These are phyloP conservation scores for Ceratobasidium sp. DNA, from an alignment of 1,284 basidiomycete species.

Conservation along the genomic window DNA sequence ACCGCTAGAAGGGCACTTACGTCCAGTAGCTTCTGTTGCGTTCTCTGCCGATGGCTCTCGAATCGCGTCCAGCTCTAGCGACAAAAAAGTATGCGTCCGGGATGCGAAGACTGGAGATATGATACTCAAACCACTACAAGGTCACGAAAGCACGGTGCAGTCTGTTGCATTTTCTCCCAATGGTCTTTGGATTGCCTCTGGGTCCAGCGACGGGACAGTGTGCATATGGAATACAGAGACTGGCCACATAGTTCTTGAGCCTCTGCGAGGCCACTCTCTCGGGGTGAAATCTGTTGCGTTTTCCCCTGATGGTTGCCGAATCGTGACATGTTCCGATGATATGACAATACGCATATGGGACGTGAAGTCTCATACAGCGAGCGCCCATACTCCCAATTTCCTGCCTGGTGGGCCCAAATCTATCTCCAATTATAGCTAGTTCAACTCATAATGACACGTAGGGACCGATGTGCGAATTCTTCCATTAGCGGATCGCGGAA, in stretches of 20 bases:
- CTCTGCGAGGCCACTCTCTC: not conserved
- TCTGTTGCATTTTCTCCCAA: too few relatives aligned
- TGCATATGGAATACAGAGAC: constrained; percentile 36
- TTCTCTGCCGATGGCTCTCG: constrained; percentile 4
- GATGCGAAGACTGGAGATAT: constrained; percentile 26
- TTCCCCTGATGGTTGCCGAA: not conserved
- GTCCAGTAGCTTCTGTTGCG: not conserved
- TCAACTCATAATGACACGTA: too few relatives aligned
- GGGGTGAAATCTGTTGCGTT: not conserved
- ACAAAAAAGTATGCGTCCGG: not conserved
- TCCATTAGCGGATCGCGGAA: too few relatives aligned
- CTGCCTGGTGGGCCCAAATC: too few relatives aligned
- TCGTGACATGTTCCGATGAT: not conserved
- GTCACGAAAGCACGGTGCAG: too few relatives aligned
- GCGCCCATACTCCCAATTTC: too few relatives aligned
- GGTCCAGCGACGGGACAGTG: constrained; percentile 39
- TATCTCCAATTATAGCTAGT: too few relatives aligned
- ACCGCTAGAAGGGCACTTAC: not conserved
- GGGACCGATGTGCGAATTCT: too few relatives aligned
- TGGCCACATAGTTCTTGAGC: not conserved
- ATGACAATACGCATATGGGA: too few relatives aligned
- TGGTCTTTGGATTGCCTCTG: constrained; percentile 34
- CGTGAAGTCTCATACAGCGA: too few relatives aligned
- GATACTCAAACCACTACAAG: too few relatives aligned
- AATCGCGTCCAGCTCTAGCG: not conserved